A percentile compares a stretch with the other conserved stretches of the same genome.
phyloP scores from a whole-genome alignment of 306 rosid genomes.

The Lupinus albus region DNA sequence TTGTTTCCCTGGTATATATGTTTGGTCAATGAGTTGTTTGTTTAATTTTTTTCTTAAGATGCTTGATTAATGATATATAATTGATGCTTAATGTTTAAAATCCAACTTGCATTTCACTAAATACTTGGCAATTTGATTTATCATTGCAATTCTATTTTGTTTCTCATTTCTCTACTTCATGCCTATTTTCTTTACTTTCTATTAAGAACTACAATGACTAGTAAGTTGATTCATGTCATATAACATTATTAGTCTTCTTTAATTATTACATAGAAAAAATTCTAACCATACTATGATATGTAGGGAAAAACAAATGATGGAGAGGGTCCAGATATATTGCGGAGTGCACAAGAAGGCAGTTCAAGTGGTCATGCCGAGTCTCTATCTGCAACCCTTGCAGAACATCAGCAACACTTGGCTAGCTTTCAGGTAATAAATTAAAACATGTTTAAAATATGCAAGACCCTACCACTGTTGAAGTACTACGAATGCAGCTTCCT shows the following conservation, averaged over 20 bases:
- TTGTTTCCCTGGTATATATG: conserved; percentile 1
- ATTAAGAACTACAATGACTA: conserved; percentile 22
- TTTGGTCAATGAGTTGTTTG: conserved; percentile 4
- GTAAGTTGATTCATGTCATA: conserved; percentile 14
- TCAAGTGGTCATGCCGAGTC: conserved; percentile 92
- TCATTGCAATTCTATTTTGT: conserved; percentile 11
- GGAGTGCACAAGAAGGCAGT: conserved; percentile 71
- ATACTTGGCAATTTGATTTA: conserved; percentile 26
- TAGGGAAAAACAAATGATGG: conserved; percentile 96
- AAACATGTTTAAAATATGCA: conserved; percentile 22
- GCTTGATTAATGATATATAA: background rate
- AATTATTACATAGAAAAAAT: conserved; percentile 5
- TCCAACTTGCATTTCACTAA: conserved; percentile 15
- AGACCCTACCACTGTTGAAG: conserved; percentile 23
- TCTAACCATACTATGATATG: conserved; percentile 37
- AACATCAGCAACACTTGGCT: conserved; percentile 98
- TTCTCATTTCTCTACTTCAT: conserved; percentile 1
- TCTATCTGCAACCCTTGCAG: conserved; percentile 89
- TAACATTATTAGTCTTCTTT: conserved; percentile 17
- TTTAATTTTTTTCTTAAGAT: background rate
- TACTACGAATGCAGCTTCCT: conserved; percentile 23
- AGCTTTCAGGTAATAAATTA: conserved; percentile 85
- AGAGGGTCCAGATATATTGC: conserved; percentile 96
- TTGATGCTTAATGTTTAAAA: conserved; percentile 25
- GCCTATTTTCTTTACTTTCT: conserved; percentile 23